These are phyloP conservation scores for Coemansia sp. DNA, from an alignment of 192 early-diverging fungal genomes.

Conservation along the genomic window DNA sequence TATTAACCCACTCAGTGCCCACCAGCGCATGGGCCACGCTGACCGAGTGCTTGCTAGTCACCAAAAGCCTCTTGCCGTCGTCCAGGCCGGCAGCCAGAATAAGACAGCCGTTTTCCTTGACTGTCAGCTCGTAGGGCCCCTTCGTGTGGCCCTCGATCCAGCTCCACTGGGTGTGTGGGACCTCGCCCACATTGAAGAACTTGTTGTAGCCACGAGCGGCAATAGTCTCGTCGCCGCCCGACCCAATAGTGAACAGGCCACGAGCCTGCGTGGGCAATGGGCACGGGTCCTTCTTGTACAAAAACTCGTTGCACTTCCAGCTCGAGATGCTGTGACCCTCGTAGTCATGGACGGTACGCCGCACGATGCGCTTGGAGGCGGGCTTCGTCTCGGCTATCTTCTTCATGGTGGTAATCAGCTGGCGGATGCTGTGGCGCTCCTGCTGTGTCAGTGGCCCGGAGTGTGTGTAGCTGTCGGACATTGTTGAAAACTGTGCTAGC, in stretches of 20 bases:
- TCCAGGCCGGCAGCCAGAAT: slow-evolving; percentile 76
- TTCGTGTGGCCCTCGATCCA: slow-evolving; percentile 60
- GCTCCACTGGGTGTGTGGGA: slow-evolving; percentile 58
- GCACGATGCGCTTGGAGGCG: slow-evolving; percentile 37
- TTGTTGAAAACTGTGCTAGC: neutral
- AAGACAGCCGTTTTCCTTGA: slow-evolving; percentile 98
- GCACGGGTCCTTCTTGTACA: slow-evolving; percentile 64
- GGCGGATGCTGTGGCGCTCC: slow-evolving; percentile 24
- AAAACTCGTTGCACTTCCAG: slow-evolving; percentile 70
- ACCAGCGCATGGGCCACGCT: slow-evolving; percentile 57
- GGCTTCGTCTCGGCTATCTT: slow-evolving; percentile 9
- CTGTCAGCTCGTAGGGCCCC: slow-evolving; percentile 87
- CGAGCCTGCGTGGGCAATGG: slow-evolving; percentile 74
- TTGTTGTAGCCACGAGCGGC: slow-evolving; percentile 93
- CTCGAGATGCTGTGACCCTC: slow-evolving; percentile 29
- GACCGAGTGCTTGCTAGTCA: slow-evolving; percentile 85
- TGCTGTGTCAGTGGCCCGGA: slow-evolving; percentile 19
- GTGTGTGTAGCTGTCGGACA: neutral
- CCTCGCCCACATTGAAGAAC: slow-evolving; percentile 87
- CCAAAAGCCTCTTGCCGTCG: slow-evolving; percentile 61
- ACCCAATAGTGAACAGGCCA: slow-evolving; percentile 69
- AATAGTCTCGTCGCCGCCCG: slow-evolving; percentile 51
- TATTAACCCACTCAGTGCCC: slow-evolving; percentile 71
- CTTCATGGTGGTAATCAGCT: slow-evolving; percentile 34
- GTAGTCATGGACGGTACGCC: slow-evolving; percentile 27